Percentiles rank a stretch among this genome's conserved stretches.
phyloP scores from a whole-genome alignment of 345 rosid genomes.

The Acer saccharum region DNA sequence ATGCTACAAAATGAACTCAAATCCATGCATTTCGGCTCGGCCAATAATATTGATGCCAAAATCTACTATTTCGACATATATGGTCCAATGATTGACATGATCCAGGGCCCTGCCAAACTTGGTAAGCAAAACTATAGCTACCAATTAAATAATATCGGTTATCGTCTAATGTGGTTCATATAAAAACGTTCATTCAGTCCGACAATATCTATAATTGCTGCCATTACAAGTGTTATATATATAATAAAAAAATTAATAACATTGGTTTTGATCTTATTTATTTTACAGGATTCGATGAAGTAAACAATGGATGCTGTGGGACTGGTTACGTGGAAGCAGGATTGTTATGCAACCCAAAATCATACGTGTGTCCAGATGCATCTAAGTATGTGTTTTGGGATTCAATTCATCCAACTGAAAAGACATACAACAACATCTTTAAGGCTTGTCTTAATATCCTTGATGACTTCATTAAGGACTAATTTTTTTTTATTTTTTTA shows the following conservation, averaged over 20 bases:
- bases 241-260: too few species aligned
- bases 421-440: conserved; percentile 42
- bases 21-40: conserved; percentile 31
- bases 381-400: conserved; percentile 82
- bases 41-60: conserved; percentile 36
- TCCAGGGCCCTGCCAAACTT: conserved; percentile 36
- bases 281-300: conserved; percentile 57
- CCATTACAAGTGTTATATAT: too few species aligned
- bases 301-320: conserved; percentile 75
- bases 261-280: too few species aligned
- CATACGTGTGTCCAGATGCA: conserved; percentile 61
- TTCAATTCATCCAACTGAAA: conserved; percentile 82
- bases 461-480: conserved; percentile 32
- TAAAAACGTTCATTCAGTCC: too few species aligned
- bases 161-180: too few species aligned
- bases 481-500: background rate
- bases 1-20: conserved; percentile 53
- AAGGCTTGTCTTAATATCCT: conserved; percentile 32
- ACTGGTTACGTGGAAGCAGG: conserved; percentile 65
- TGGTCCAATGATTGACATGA: conserved; percentile 35
- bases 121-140: conserved; percentile 31
- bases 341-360: conserved; percentile 60
- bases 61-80: conserved; percentile 46
- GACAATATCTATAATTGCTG: too few species aligned
- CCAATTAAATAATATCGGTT: too few species aligned